Base-by-base conservation (phyloP, 306 rosid genomes). In the Abrus pulchellus region DNA sequence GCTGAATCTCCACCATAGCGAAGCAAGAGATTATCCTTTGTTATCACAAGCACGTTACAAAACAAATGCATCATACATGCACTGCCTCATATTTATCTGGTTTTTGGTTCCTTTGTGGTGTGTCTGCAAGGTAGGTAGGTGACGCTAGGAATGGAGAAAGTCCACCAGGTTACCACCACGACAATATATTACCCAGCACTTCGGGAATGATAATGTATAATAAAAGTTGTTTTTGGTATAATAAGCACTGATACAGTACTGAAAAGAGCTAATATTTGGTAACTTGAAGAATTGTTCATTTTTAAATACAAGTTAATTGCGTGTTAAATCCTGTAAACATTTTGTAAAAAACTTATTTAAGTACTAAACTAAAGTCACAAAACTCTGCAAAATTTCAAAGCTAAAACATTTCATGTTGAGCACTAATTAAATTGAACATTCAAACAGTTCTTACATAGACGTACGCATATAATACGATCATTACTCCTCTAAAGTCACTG, bases 371-470 rank as follows among this genome's bases (percentile, higher is more conserved):
- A 8, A 41, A 13, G 33, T 8, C 45, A 52, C 50, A 14, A 9
- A 8, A n/a, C 6, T 41, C 1, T 41, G 5, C 20, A 41, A 34
- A 14, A 50, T 34, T 44, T 36, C n/a, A 74, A 59, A 20, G 61
- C 14, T 27, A 43, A 82, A 62, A 36, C 80, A 55, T 65, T 27
- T 45, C 13, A 38, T 66, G 14, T 38, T 30, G n/a, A 38, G 67
- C 8, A 64, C 68, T 1, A 27, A 43, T 9, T 65, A 66, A 62
- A 74, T 68, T 68, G 74, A 83, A 69, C n/a, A 50, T 70, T 9
- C 36, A 75, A 83, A 62, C 63, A 82, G 50, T 50, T 76, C 60
- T 49, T 76, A 41, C 69, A 53, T 50, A 61, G 33, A 12, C 59
- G 28, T 30, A 72, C 49, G 48, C 45, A 47, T 72, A 66, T 4